These are phyloP conservation scores for Lunularia cruciata DNA, from an alignment of 225 moss, liverwort and hornwort species.

Conservation along the genomic window DNA sequence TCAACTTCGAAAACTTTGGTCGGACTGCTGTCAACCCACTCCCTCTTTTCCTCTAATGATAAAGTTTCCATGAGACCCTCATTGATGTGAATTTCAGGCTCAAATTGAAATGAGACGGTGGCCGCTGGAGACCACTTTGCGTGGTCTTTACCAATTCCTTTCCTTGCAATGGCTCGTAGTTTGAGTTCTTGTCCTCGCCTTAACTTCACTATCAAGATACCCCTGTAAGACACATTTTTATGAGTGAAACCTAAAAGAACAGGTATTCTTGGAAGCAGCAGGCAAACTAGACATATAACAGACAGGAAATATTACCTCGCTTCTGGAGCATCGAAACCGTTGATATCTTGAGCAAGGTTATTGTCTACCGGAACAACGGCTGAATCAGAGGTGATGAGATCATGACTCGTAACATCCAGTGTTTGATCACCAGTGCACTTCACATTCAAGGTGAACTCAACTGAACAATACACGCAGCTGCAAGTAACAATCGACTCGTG, in stretches of 20 bases:
- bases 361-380: conserved; percentile 62
- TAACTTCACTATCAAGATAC: conserved; percentile 87
- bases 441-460: conserved; percentile 91
- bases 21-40: conserved; percentile 98
- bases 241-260: not conserved
- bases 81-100: conserved; percentile 94
- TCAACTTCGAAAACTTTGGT: conserved; percentile 96
- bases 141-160: conserved; percentile 96
- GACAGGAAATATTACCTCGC: conserved; percentile 2
- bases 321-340: conserved; percentile 25
- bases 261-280: too few species aligned
- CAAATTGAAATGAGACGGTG: conserved; percentile 91
- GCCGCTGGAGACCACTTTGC: conserved; percentile 99
- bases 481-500: conserved; percentile 3
- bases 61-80: conserved; percentile 91
- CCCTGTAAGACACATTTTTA: conserved; percentile 44
- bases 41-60: conserved; percentile 80
- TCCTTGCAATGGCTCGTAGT: conserved; percentile 87
- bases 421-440: conserved; percentile 91
- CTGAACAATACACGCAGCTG: conserved; percentile 91
- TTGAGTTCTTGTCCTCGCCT: conserved; percentile 94
- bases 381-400: conserved; percentile 72
- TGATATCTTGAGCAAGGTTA: conserved; percentile 37
- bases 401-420: conserved; percentile 93
- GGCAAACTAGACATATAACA: not conserved